Evolutionary conservation across 2,329 filamentous ascomycete species (phyloP), one percentile per base, ranked within the genome.

Genomic region (Aspergillus carbonarius): DNA sequence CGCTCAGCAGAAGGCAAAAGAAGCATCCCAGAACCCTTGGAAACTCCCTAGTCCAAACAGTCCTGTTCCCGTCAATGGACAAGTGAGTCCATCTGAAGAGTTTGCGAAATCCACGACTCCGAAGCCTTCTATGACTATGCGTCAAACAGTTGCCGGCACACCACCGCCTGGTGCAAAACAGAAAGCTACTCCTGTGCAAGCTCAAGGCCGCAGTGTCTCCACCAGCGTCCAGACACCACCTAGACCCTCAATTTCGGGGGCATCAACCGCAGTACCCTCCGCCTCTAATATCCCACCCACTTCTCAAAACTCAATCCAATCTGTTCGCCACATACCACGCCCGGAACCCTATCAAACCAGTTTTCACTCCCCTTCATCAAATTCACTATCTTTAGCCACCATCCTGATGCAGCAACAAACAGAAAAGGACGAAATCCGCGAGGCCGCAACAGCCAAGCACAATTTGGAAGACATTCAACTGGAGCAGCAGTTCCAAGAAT

Each of bases 381-480:
- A 88, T 3, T 89, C 91, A 3, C 78, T 92, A 12, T 92, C 89
- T 34, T 88, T 99, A 78, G 85, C 88, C 15, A 92, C 96, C 65
- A 99, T 99, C 58, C 89, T 98, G 13, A 87, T 88, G 7, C 87
- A 96, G 69, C 92, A 99, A 75, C 86, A 89, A 72, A 86, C 86
- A 8, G 93, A 97, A 72, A 95, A 96, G 70, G 86, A 92, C 58
- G 84, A 86, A 17, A 87, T 96, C 60, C 88, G 86, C 54, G 93
- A 96, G 71, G 91, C 92, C 0, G 88, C 88, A 10, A 77, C 74
- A 13, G 91, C 92, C 2, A 97, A 96, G 76, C 85, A 93, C 57
- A 95, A 91, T 63, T 78, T 99, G 30, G 88, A 96, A 70, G 95
- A 98, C 63, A 99, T 99, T 59, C 95, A 99, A 73, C 87, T 95